These are phyloP conservation scores for Calocera cornea DNA, from an alignment of 768 basidiomycete species.

Conservation along the genomic window DNA sequence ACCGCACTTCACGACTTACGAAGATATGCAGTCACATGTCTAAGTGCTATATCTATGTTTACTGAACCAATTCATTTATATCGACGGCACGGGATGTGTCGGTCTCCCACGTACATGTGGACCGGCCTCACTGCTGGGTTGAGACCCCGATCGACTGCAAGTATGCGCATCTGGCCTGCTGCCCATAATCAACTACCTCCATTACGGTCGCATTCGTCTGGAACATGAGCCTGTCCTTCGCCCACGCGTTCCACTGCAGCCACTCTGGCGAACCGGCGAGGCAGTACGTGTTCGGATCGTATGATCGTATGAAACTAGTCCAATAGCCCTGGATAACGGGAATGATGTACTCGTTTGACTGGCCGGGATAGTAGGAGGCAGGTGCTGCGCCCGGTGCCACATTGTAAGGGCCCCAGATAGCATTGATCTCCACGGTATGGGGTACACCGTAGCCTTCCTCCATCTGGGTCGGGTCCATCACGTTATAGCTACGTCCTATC, in stretches of 20 bases:
- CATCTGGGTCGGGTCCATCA: neutral
- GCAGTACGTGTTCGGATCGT: neutral
- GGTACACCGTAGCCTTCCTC: neutral
- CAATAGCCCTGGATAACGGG: neutral
- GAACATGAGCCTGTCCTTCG: neutral
- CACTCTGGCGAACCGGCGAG: neutral
- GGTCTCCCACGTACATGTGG: no score
- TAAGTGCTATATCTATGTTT: no score
- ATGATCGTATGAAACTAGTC: neutral
- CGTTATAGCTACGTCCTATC: neutral
- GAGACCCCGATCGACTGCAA: neutral
- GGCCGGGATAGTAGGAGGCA: neutral
- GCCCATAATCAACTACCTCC: neutral
- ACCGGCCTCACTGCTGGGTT: neutral
- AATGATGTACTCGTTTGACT: neutral
- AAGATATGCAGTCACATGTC: no score
- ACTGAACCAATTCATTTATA: no score
- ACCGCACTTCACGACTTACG: no score
- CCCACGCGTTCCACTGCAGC: neutral
- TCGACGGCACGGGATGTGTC: no score
- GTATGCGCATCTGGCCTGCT: neutral
- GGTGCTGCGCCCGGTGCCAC: neutral
- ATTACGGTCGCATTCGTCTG: neutral
- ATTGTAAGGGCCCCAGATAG: neutral
- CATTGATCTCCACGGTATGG: neutral